phyloP scores from a whole-genome alignment of 169 alveolate genomes.

The Cyclospora cayetanensis region DNA sequence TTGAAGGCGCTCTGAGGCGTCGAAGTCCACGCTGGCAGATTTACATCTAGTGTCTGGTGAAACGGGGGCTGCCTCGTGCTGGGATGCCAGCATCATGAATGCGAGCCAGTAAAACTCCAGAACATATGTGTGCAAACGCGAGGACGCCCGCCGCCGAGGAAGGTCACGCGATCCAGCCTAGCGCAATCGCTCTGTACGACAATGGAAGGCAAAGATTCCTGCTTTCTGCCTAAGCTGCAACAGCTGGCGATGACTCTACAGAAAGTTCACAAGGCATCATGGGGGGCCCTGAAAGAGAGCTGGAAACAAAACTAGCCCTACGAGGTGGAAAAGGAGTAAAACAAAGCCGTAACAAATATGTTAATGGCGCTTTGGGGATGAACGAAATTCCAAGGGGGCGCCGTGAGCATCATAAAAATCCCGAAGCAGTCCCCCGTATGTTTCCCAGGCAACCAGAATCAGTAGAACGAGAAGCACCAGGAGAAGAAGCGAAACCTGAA shows the following conservation, averaged over 20 bases:
- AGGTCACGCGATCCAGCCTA: too few relatives aligned
- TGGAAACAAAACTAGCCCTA: too few relatives aligned
- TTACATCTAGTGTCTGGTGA: not conserved
- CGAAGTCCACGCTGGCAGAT: not conserved
- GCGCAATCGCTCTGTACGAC: too few relatives aligned
- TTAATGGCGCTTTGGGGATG: not conserved
- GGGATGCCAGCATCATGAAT: conserved; percentile 40
- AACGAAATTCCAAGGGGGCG: conserved; percentile 36
- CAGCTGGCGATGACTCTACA: too few relatives aligned
- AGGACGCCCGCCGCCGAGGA: not conserved
- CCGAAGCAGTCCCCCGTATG: conserved; percentile 56
- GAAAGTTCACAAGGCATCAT: too few relatives aligned
- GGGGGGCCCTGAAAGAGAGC: too few relatives aligned
- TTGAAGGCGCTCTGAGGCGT: conserved; percentile 50
- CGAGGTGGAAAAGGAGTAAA: too few relatives aligned
- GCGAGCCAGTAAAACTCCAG: not conserved
- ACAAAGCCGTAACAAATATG: too few relatives aligned
- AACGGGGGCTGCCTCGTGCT: not conserved
- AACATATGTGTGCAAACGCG: not conserved
- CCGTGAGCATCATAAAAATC: conserved; percentile 49
- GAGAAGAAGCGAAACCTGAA: conserved; percentile 48
- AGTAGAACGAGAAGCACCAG: conserved; percentile 33
- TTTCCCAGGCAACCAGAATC: conserved; percentile 49
- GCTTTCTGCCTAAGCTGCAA: too few relatives aligned
- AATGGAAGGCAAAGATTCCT: too few relatives aligned